Base-by-base conservation (phyloP, 179 eudicot species). In the Spinacia oleracea region DNA sequence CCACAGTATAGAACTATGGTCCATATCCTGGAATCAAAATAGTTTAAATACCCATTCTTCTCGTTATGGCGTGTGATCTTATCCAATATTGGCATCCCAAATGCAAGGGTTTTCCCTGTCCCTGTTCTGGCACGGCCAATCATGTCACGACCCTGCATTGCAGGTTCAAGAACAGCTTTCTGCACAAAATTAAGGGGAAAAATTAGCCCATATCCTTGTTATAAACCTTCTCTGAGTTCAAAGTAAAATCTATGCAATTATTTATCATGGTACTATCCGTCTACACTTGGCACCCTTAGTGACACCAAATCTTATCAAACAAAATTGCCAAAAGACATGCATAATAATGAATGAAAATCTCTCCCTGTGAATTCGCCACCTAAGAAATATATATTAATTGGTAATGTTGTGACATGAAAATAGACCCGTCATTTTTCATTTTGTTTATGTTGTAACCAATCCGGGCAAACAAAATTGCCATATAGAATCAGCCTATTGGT, bases 151-250 rank as follows among this genome's bases (percentile, higher is more conserved):
- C 99, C 99, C 70, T 90, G 90, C 98, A 96, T 93, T 38, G 99
- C 99, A 59, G 99, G 99, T 80, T 91, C 98, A 63, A 96, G 85
- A 82, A 96, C 99, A 84, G 99, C 99, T 92, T 85, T 90, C 99
- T 96, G 87, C 77, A 75, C 70, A n/a, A n/a, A 38, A 27, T 15
- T 10, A 53, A 53, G n/a, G 9, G 5, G 15, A 60, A 38, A 75
- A 20, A 34, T 63, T 11, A 76, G 65, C 23, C 40, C 51, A 63
- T 21, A 3, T 18, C 43, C 23, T 4, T 4, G 50, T 3, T 25
- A 1, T 10, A 18, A 38, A 59, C 55, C 45, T 5, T 8, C 20
- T 55, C 35, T 42, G 29, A 16, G 20, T 21, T 69, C 46, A 34
- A 69, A 40, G 6, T n/a, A 40, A 10, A 4, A 23, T 15, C 9